Base-by-base conservation (phyloP, 305 asterid genomes). In the Solanum hybrid region DNA sequence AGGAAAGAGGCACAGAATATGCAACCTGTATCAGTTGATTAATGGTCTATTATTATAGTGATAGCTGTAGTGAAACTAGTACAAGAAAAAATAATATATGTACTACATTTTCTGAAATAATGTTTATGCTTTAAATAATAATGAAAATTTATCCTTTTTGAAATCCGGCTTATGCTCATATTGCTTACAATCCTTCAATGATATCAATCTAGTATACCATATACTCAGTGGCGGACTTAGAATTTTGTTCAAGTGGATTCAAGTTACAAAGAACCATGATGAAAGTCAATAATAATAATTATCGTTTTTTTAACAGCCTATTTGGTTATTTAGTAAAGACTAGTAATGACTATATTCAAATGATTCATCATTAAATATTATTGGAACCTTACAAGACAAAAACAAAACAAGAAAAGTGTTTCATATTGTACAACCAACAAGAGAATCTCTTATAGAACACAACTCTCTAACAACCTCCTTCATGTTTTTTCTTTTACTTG, bases 21-120 rank as follows among this genome's bases (percentile, higher is more conserved):
- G 99, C 97, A 96, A 31, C 98, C 98, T 38, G 99, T 97, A 91
- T 77, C 97, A 75, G 99, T 96, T 90, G 99, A 97, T 92, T 97
- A 93, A 92, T 89, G 80, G 29, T 56, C 24, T 38, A 12, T n/a
- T 79, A n/a, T 14, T 12, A 7, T 38, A 7, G 31, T 24, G 27
- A 24, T 37, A 35, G 15, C 22, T 12, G n/a, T 80, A 80, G 24
- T 79, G 4, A 10, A 37, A 79, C 12, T 37, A 7, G 64, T 79
- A 79, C 64, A 24, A 37, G 86, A 38, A 24, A 12, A 38, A 37
- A 12, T 24, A 37, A 24, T 79, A 7, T 12, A 79, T 80, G 86
- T 38, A 26, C 13, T 80, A 79, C 36, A 80, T 80, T 26, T 4
- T 24, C 86, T 24, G 24, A 38, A 38, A 80, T 38, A 2, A 81